Evolutionary conservation across 2,329 filamentous ascomycete genomes (phyloP).

Genomic region (Phaeoacremonium minimum): DNA sequence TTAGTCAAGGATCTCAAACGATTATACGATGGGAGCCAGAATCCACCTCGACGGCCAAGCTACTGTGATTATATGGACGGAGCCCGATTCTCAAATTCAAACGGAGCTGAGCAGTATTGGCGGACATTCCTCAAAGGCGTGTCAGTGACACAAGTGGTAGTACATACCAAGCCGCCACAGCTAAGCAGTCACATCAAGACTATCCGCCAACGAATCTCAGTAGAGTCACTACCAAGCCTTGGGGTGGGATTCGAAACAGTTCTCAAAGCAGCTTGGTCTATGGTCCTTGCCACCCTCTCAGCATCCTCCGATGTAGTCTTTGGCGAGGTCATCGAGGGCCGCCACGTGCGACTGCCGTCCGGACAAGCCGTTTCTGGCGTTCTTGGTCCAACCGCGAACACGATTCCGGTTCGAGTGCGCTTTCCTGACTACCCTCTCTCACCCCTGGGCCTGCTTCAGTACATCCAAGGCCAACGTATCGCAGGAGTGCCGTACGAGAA

Average conservation of each 20-base stretch:
- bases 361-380: conserved; percentile 52
- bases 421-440: conserved; percentile 38
- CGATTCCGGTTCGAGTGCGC: conserved; percentile 42
- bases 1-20: conserved; percentile 43
- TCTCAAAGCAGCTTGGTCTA: conserved; percentile 54
- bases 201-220: conserved; percentile 31
- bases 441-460: conserved; percentile 42
- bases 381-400: conserved; percentile 41
- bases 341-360: conserved; percentile 34
- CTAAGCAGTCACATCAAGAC: conserved; percentile 33
- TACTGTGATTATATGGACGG: conserved; percentile 45
- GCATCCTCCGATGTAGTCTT: conserved; percentile 49
- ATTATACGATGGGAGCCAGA: conserved; percentile 34
- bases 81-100: conserved; percentile 26
- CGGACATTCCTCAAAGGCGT: conserved; percentile 33
- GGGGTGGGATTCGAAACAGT: conserved; percentile 47
- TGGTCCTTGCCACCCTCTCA: conserved; percentile 46
- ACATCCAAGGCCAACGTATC: conserved; percentile 44
- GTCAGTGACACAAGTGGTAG: conserved; percentile 39
- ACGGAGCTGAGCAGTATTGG: conserved; percentile 33
- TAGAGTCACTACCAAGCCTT: conserved; percentile 35
- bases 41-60: conserved; percentile 28
- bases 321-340: conserved; percentile 47
- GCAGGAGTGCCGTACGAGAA: conserved; percentile 44
- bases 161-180: conserved; percentile 33